Evolutionary conservation across 2,329 filamentous ascomycete species (phyloP), one percentile per base, ranked within the genome.

Genomic region (Macroventuria anomochaeta): DNA sequence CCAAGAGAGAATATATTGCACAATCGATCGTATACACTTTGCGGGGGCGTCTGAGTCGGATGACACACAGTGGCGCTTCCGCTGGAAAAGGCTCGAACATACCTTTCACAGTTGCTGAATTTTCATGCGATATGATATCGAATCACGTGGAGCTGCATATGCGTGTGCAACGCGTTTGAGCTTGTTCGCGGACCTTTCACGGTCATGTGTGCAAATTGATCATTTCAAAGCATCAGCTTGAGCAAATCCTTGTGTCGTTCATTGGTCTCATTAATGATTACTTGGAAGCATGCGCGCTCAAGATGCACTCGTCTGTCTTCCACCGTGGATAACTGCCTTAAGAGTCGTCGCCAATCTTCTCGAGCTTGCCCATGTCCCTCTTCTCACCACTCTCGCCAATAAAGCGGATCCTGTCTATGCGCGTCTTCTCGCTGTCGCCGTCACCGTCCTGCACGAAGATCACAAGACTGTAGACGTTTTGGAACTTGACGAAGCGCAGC

Each of bases 401-500:
- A 49, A 97, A 80, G 64, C 86, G 83, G 61, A 95, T 76, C 44
- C 90, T 83, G 76, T 95, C 90, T 42, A 99, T 76, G 51, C 95
- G 87, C 53, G 95, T 88, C 80, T 90, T 93, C 72, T 97, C 93
- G 36, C 88, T 85, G 44, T 91, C 88, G 48, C 93, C 90, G 2
- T 92, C 93, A 3, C 77, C 79, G 71, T 96, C 88, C 47, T 90
- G 89, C 28, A 99, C 87, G 74, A 97, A 99, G 10, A 99, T 66
- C 15, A 96, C 88, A 65, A 99, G 72, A 57, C 88, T 95, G 55
- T 86, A 89, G 47, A 97, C 89, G 71, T 92, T 96, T 78, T 97
- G 95, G 81, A 97, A 99, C 79, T 97, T 97, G 77, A 99, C 95
- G 70, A 93, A 97, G 12, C 93, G 89, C 66, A 97, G 78, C 75